These are phyloP conservation scores for Hemileccinum hortonii DNA, from an alignment of 1,284 basidiomycete species.

Conservation along the genomic window DNA sequence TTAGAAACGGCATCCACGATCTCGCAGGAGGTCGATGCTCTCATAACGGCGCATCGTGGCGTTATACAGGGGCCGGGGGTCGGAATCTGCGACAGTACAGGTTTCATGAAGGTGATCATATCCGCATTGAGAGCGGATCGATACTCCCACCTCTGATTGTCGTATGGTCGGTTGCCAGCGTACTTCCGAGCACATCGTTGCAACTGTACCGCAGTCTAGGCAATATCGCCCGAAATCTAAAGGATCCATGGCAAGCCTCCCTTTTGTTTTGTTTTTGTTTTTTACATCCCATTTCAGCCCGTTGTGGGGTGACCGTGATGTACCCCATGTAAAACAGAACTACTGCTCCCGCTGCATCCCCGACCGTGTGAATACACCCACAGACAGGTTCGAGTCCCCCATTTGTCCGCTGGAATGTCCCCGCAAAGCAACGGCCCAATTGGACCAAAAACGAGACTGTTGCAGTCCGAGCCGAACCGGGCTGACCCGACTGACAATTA, in stretches of 20 bases:
- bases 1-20: neutral
- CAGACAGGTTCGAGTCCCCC: no score
- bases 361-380: no score
- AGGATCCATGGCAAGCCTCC: neutral
- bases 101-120: neutral
- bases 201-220: constrained; percentile 21
- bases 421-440: no score
- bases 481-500: no score
- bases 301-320: no score
- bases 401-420: no score
- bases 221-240: constrained; percentile 4
- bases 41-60: neutral
- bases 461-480: no score
- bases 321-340: no score
- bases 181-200: constrained; percentile 1
- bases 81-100: neutral
- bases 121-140: constrained; percentile 1
- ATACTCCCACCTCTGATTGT: neutral
- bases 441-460: no score
- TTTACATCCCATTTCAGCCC: no score
- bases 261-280: neutral
- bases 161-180: neutral
- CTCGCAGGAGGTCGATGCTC: neutral
- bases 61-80: neutral
- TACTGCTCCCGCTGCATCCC: no score